phyloP scores from a whole-genome alignment of 1,284 basidiomycete genomes.

The Microbotryum scabiosae region DNA sequence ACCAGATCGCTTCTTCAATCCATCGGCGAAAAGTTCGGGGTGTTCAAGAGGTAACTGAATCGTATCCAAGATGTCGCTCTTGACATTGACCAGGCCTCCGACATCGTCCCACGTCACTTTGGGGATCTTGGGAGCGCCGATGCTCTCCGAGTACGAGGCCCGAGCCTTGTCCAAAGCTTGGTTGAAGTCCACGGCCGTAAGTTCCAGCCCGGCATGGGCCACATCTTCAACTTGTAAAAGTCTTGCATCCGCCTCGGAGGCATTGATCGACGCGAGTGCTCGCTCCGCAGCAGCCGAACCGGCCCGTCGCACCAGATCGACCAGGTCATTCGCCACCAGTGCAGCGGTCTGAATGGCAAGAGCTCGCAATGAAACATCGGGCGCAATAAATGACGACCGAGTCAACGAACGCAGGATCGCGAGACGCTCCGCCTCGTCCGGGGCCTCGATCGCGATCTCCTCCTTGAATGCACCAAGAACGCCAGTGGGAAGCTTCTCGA shows the following conservation, averaged over 20 bases:
- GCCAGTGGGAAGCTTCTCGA: conserved; percentile 57
- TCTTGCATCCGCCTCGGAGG: not conserved
- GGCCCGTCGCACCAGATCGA: conserved; percentile 60
- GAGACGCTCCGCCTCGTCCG: conserved; percentile 64
- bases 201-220: conserved; percentile 23
- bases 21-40: conserved; percentile 85
- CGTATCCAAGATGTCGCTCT: conserved; percentile 90
- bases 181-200: conserved; percentile 29
- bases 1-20: conserved; percentile 93
- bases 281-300: conserved; percentile 55
- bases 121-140: conserved; percentile 94
- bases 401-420: conserved; percentile 55
- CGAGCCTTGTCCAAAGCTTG: conserved; percentile 66
- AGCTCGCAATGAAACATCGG: conserved; percentile 65
- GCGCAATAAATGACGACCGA: conserved; percentile 48
- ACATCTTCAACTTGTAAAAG: conserved; percentile 5
- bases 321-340: conserved; percentile 74
- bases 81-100: conserved; percentile 80
- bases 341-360: conserved; percentile 88
- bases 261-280: conserved; percentile 33
- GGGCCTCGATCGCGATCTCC: conserved; percentile 68
- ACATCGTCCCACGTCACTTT: conserved; percentile 97
- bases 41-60: conserved; percentile 91
- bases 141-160: conserved; percentile 75
- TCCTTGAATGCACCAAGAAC: conserved; percentile 79